These are phyloP conservation scores for Chrysanthemum lavandulifolium DNA, from an alignment of 129 eudicot genomes.

Conservation along the genomic window DNA sequence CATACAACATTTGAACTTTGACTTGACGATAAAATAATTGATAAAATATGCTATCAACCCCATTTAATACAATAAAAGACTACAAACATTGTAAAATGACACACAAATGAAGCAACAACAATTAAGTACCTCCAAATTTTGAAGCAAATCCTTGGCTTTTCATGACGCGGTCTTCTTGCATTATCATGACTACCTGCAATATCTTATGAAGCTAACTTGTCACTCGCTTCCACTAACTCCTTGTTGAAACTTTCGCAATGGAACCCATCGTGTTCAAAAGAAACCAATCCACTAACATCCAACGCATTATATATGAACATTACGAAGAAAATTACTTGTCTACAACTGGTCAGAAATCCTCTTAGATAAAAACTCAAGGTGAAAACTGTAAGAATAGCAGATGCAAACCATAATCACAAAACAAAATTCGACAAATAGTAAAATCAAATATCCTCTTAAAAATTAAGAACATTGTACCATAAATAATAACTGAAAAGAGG, in stretches of 20 bases:
- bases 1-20: too few relatives aligned
- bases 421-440: too few relatives aligned
- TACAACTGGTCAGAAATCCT: slow-evolving; percentile 6
- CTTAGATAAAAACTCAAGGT: background rate
- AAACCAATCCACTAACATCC: slow-evolving; percentile 23
- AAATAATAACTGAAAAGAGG: background rate
- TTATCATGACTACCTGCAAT: slow-evolving; percentile 89
- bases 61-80: too few relatives aligned
- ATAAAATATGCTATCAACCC: too few relatives aligned
- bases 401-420: too few relatives aligned
- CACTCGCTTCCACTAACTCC: slow-evolving; percentile 88
- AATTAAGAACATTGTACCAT: too few relatives aligned
- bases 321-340: background rate
- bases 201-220: slow-evolving; percentile 77
- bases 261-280: slow-evolving; percentile 64
- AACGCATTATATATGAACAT: slow-evolving; percentile 59
- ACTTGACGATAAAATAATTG: too few relatives aligned
- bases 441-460: too few relatives aligned
- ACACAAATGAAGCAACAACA: too few relatives aligned
- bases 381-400: background rate
- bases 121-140: slow-evolving; percentile 66
- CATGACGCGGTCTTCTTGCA: slow-evolving; percentile 76
- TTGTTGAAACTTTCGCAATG: slow-evolving; percentile 90
- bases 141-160: slow-evolving; percentile 69
- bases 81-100: too few relatives aligned